Base-by-base conservation (phyloP, 2,329 filamentous ascomycete species). In the Nemania bipapillata region DNA sequence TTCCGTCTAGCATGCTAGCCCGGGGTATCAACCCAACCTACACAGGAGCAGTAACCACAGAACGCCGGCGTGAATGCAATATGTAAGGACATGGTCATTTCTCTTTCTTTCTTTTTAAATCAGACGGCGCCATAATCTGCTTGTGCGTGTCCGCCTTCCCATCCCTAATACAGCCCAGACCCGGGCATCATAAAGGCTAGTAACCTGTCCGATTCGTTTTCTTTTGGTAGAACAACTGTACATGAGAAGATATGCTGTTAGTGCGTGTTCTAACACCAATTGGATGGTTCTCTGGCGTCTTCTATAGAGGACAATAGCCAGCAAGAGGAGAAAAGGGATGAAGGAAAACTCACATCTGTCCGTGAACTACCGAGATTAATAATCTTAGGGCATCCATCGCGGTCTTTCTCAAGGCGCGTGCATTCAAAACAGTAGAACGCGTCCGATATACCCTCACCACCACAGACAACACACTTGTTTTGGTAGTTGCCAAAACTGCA, bases 341-440 rank as follows among this genome's bases (percentile, higher is more conserved):
- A 28, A 55, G 35, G 30, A 8, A 63, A 70, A 84, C 86, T 75
- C 82, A 98, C 86, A 87, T 99, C 96, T 78, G 96, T 99, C 83
- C 96, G 90, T 67, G 92, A 96, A 85, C 92, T 97, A 49, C 96
- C 96, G 78, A 99, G 83, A 80, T 99, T 99, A 79, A 99, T 98
- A 82, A 99, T 99, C 89, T 99, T 99, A 62, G 96, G 96, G 81
- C 96, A 99, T 1, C 96, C 96, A 79, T 99, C 96, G 69, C 96
- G 86, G 80, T 99, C 96, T 83, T 98, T 99, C 81, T 99, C 96
- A 17, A 99, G 84, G 7, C 96, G 88, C 67, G 96, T 99, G 81
- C 96, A 99, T 83, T 99, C 96, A 79, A 98, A 98, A 86, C 96
- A 99, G 85, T 99, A 99, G 82, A 98, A 98, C 57, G 96, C 96